Evolutionary conservation across 768 basidiomycete genomes (phyloP), one percentile per base, ranked within the genome.

Genomic region (Lactarius psammicola): DNA sequence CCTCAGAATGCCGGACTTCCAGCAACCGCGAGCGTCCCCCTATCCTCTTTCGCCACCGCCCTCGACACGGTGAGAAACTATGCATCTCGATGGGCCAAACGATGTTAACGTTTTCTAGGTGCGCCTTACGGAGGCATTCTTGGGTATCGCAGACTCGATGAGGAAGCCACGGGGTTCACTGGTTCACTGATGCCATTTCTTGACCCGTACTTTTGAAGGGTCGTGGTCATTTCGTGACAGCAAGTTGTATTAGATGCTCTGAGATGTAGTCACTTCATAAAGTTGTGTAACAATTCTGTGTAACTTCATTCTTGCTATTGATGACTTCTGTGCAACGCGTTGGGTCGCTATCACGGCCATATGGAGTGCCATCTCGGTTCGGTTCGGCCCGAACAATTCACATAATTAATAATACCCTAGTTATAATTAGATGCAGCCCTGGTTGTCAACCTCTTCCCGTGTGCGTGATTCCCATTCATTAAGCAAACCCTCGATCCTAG

Each of bases 141-240:
- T 86, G 23, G 81, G 81, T 34, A 80, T 87, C 63, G 84, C 85
- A 1, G 82, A 85, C 62, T 85, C 85, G 1, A 71, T 87, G 74
- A 77, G 78, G 68, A 87, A 83, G 67, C 82, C 85, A 4, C 75
- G 85, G 65, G 86, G 81, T 1, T 77, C 80, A 13, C 72, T 86
- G 62, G 70, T 85, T 69, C 74, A 73, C 20, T 72, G 57, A 70
- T n/a, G 18, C 30, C 28, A 18, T 55, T 31, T 20, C 31, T 51
- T 26, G 26, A 26, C 26, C n/a, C 49, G 23, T 23, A 26, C 13
- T 26, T 51, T 51, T 51, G 23, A 26, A 49, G 11, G 23, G 49
- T 26, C 26, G n/a, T 26, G 49, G 26, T 3, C 23, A 28, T 28
- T 26, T 7, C 23, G 23, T 28, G 23, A 51, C 17, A 28, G 13